Evolutionary conservation across 2,329 filamentous ascomycete genomes (phyloP).

Genomic region (Hypomyces rosellus): DNA sequence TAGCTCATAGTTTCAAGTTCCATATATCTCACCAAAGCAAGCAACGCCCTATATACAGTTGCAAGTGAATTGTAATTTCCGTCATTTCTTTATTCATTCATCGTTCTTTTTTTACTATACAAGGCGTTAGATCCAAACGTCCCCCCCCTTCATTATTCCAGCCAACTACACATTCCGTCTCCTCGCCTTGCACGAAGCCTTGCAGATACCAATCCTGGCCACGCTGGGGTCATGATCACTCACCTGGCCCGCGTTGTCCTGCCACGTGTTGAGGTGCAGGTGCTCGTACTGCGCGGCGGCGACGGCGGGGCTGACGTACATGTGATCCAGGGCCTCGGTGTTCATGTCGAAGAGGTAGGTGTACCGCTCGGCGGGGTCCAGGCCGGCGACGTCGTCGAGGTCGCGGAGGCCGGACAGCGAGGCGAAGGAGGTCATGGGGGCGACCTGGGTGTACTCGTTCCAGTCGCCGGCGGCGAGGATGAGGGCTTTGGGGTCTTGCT

Average conservation of each 20-base stretch:
- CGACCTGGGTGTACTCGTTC: slow-evolving; percentile 63
- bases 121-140: too few relatives aligned
- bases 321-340: slow-evolving; percentile 63
- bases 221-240: slow-evolving; percentile 67
- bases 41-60: too few relatives aligned
- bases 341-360: slow-evolving; percentile 67
- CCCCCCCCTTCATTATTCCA: too few relatives aligned
- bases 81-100: too few relatives aligned
- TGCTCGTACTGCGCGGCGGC: slow-evolving; percentile 52
- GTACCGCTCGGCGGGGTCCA: slow-evolving; percentile 54
- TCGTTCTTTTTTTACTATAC: too few relatives aligned
- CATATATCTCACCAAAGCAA: too few relatives aligned
- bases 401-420: slow-evolving; percentile 50
- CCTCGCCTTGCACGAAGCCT: slow-evolving; percentile 15
- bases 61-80: too few relatives aligned
- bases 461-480: slow-evolving; percentile 62
- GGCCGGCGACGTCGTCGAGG: slow-evolving; percentile 52
- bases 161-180: too few relatives aligned
- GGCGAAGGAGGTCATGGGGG: slow-evolving; percentile 51
- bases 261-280: slow-evolving; percentile 66
- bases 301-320: slow-evolving; percentile 55
- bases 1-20: too few relatives aligned
- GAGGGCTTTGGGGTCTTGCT: slow-evolving; percentile 46
- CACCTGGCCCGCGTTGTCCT: slow-evolving; percentile 46
- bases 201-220: slow-evolving; percentile 56